Percentiles rank a stretch among this genome's conserved stretches.
phyloP scores from a whole-genome alignment of 768 basidiomycete genomes.

The Mycena rebaudengoi region DNA sequence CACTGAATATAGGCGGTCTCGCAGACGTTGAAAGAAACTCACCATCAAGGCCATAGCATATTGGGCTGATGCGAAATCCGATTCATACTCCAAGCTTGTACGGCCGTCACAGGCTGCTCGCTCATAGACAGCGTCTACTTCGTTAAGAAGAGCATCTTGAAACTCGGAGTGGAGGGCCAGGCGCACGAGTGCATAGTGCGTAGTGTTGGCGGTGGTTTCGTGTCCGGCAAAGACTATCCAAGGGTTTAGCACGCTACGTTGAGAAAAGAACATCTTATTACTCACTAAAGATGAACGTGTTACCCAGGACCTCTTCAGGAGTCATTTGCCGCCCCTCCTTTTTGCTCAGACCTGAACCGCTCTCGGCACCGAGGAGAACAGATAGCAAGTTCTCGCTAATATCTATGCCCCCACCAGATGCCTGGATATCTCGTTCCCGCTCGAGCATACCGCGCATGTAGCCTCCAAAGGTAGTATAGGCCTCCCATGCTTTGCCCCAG shows the following conservation, averaged over 20 bases:
- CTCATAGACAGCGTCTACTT: constrained; percentile 17
- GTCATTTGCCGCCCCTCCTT: constrained; percentile 3
- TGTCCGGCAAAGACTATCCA: constrained; percentile 4
- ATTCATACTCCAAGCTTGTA: constrained; percentile 6
- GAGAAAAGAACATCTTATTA: not conserved
- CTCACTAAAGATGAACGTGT: constrained; percentile 18
- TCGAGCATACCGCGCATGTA: constrained; percentile 23
- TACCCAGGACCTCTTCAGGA: constrained; percentile 13
- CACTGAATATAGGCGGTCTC: not conserved
- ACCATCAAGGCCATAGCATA: constrained; percentile 16
- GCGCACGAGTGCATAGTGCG: constrained; percentile 24
- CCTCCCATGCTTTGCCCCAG: constrained; percentile 21
- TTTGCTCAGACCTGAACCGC: too few species aligned
- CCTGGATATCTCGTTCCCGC: constrained; percentile 1
- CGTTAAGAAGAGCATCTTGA: constrained; percentile 21
- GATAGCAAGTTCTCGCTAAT: constrained; percentile 17
- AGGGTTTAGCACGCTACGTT: not conserved
- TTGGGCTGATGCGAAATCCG: not conserved
- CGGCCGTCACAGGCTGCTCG: constrained; percentile 5
- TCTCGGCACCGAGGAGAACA: constrained; percentile 6
- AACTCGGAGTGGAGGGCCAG: constrained; percentile 22
- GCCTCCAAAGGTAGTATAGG: constrained; percentile 19
- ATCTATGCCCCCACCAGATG: not conserved
- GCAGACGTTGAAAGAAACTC: not conserved
- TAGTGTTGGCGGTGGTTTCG: constrained; percentile 21